Evolutionary conservation across 768 basidiomycete genomes (phyloP), one percentile per base, ranked within the genome.

Genomic region (Trametopsis cervina): DNA sequence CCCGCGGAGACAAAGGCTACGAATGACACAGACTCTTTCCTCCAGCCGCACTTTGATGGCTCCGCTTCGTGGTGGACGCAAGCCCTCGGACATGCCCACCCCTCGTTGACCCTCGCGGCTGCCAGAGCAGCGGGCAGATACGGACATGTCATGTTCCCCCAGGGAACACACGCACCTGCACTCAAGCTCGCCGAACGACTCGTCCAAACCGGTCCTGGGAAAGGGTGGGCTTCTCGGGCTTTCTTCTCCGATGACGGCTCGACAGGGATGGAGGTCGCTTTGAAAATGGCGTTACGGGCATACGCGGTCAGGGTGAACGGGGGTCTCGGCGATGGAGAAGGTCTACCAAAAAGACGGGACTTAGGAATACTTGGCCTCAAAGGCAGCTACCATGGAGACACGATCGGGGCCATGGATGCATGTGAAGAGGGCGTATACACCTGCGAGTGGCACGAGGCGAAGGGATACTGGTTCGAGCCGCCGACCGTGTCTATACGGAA

Each of bases 41-140:
- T 75, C 55, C 75, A 71, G 44, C 74, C 80, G 4, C 80, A 89
- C 54, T 78, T 92, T 54, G 94, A 97, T 59, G 85, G 89, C 3
- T 96, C 94, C 0, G 95, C 94, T 0, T 95, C 92, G 10, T 97
- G 95, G 95, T 98, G 95, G 92, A 98, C 93, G 0, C 95, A 98
- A 65, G 77, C 85, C 0, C 66, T 96, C 35, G 95, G 94, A 0
- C 95, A 97, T 57, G 83, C 80, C 0, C 68, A 85, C 55, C 78
- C 88, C 0, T 67, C 79, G 0, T 73, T 96, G 12, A 83, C 89
- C 0, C 71, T 94, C 37, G 91, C 94, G 7, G 94, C 91, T 0
- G 93, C 94, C 1, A 73, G 76, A 26, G 92, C 93, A 4, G 85
- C 91, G 15, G 95, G 95, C 6, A 77, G 95, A 2, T 98, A 97